Conservation (phyloP, 805 yeast species). For the Gaillardinia entomophila region DNA sequence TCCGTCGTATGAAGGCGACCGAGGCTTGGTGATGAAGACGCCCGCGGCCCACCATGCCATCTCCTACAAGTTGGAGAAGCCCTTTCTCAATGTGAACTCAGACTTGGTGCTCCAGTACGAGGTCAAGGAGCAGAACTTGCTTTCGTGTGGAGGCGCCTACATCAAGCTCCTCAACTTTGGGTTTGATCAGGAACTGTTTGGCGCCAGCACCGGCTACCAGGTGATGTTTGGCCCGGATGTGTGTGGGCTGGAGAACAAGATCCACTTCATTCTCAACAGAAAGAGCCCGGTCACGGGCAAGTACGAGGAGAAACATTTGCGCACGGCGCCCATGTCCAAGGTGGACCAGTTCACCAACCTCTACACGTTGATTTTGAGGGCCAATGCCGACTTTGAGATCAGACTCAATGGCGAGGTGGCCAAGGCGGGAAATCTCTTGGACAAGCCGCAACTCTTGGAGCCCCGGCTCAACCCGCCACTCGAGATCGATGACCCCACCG, state of each 20-base stretch:
- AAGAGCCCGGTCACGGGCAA: constrained; percentile 48
- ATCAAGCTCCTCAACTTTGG: constrained; percentile 56
- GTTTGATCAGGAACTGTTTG: constrained; percentile 43
- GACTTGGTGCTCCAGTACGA: constrained; percentile 86
- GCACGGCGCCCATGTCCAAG: constrained; percentile 62
- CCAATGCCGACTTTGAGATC: constrained; percentile 67
- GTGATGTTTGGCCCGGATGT: constrained; percentile 94
- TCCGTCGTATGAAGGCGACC: constrained; percentile 61
- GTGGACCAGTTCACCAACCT: constrained; percentile 53
- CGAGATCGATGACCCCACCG: constrained; percentile 48
- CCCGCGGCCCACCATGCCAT: constrained; percentile 83
- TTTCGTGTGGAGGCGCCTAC: constrained; percentile 88
- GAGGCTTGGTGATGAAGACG: constrained; percentile 69
- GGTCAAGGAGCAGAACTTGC: constrained; percentile 73
- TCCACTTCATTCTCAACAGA: constrained; percentile 69
- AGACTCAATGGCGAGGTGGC: constrained; percentile 75
- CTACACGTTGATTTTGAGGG: constrained; percentile 70
- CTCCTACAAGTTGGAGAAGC: constrained; percentile 50
- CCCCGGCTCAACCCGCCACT: constrained; percentile 71
- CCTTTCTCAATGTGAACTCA: constrained; percentile 54
- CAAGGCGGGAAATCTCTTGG: constrained; percentile 62
- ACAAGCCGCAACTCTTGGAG: constrained; percentile 43
- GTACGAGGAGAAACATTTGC: constrained; percentile 64
- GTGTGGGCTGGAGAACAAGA: constrained; percentile 76
- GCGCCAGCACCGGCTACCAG: constrained; percentile 66